A percentile compares a stretch with the other conserved stretches of the same genome.
phyloP scores from a whole-genome alignment of 179 eudicot genomes.

The Patellifolia procumbens region DNA sequence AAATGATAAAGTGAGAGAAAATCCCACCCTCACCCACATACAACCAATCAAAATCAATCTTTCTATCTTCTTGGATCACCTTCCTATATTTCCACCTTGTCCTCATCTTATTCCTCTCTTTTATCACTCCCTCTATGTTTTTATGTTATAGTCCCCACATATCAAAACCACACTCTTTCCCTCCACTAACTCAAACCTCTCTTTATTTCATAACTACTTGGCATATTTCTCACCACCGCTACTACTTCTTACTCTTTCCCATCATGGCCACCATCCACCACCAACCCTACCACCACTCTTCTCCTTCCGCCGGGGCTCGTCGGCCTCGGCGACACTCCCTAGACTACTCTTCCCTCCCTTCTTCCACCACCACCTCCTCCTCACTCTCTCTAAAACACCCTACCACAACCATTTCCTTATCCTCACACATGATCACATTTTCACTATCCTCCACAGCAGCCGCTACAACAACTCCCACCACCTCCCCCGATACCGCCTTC shows the following conservation, averaged over 20 bases:
- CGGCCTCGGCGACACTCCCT: constrained; percentile 42
- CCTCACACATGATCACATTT: constrained; percentile 30
- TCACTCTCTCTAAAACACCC: constrained; percentile 30
- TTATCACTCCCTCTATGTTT: not conserved
- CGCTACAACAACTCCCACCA: constrained; percentile 25
- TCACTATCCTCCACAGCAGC: constrained; percentile 27
- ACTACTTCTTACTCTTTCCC: not conserved
- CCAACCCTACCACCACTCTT: constrained; percentile 51
- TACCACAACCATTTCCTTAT: constrained; percentile 29
- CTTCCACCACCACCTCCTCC: constrained; percentile 31
- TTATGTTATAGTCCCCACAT: not conserved
- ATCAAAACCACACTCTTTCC: constrained; percentile 7
- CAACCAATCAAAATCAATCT: constrained; percentile 55
- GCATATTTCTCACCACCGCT: constrained; percentile 10
- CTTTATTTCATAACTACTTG: not conserved
- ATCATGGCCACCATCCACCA: constrained; percentile 68
- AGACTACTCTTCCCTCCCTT: constrained; percentile 29
- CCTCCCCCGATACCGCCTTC: constrained; percentile 33
- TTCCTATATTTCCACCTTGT: constrained; percentile 32
- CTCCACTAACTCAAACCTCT: not conserved
- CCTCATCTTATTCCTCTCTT: constrained; percentile 43
- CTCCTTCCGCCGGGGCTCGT: constrained; percentile 21
- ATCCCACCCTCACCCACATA: constrained; percentile 60
- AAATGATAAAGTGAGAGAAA: constrained; percentile 29
- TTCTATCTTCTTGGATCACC: constrained; percentile 43